Base-by-base conservation (phyloP, 2,329 filamentous ascomycete genomes). In the Diaporthe amygdali region DNA sequence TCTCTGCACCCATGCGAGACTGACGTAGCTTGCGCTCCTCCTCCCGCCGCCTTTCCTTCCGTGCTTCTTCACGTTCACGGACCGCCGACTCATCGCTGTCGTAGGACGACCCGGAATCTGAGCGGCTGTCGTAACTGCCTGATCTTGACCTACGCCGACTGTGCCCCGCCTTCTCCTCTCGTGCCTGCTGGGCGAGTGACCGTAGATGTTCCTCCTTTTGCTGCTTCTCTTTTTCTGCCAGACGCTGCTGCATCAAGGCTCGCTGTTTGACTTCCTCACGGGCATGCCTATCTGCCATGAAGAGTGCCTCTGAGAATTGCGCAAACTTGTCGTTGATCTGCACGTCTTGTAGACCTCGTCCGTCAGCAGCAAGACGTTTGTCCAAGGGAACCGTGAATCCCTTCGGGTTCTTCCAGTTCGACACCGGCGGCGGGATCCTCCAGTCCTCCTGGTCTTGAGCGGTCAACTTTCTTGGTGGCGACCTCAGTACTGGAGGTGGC, bases 351-450 rank as follows among this genome's bases (percentile, higher is more conserved):
- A 99, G 81, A 0, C 94, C 94, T 77, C 96, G 89, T 15, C 96
- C 96, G 81, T 98, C 96, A 10, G 96, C 96, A 22, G 96, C 96
- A 76, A 99, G 84, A 79, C 96, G 92, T 85, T 99, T 99, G 81
- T 99, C 96, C 66, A 99, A 82, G 0, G 96, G 94, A 1, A 99
- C 94, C 0, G 96, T 99, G 79, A 97, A 99, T 77, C 96, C 96
- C 84, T 98, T 98, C 1, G 96, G 94, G 81, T 99, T 99, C 89
- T 99, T 99, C 96, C 96, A 99, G 82, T 98, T 98, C 25, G 94
- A 97, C 2, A 99, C 92, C 0, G 96, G 94, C 2, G 96, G 95
- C 0, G 87, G 87, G 55, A 87, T 52, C 37, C 39, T 95, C 96
- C 96, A 99, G 71, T 94, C 94, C 81, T 98, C 96, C 81, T 98